Evolutionary conservation across 2,329 filamentous ascomycete genomes (phyloP).

Genomic region (Camillea tinctor): DNA sequence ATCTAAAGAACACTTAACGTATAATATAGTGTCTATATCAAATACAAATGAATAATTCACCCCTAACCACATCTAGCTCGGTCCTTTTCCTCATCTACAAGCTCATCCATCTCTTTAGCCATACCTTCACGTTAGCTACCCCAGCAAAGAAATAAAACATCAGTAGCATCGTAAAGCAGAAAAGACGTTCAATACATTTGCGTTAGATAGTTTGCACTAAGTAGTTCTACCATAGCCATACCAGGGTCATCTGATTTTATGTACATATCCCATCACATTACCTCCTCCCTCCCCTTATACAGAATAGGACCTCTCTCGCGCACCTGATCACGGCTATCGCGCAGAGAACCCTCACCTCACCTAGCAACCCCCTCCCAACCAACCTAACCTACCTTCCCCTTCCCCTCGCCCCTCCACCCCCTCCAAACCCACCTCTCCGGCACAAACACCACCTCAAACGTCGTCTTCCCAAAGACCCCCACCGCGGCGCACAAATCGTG

Average conservation of each 20-base stretch:
- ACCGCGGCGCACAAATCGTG: slow-evolving; percentile 71
- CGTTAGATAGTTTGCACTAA: background rate
- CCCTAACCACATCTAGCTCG: too few relatives aligned
- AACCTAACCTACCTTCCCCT: background rate
- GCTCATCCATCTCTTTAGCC: too few relatives aligned
- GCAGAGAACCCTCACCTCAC: too few relatives aligned
- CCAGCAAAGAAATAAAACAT: background rate
- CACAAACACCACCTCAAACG: slow-evolving; percentile 66
- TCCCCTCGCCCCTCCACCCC: slow-evolving; percentile 18
- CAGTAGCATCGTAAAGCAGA: too few relatives aligned
- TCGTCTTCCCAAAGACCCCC: slow-evolving; percentile 67
- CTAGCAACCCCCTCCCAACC: background rate
- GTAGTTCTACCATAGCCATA: background rate
- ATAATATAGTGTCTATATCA: too few relatives aligned
- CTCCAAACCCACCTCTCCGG: slow-evolving; percentile 57
- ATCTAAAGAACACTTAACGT: too few relatives aligned
- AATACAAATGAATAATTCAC: too few relatives aligned
- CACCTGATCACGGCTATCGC: too few relatives aligned
- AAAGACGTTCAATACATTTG: too few relatives aligned
- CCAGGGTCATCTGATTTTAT: background rate
- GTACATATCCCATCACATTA: background rate
- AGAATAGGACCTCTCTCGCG: too few relatives aligned
- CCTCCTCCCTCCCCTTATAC: background rate
- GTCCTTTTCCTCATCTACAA: too few relatives aligned
- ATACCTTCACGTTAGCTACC: too few relatives aligned